Conservation (phyloP, 208 protist genomes). For the Trypanosoma grayi region DNA sequence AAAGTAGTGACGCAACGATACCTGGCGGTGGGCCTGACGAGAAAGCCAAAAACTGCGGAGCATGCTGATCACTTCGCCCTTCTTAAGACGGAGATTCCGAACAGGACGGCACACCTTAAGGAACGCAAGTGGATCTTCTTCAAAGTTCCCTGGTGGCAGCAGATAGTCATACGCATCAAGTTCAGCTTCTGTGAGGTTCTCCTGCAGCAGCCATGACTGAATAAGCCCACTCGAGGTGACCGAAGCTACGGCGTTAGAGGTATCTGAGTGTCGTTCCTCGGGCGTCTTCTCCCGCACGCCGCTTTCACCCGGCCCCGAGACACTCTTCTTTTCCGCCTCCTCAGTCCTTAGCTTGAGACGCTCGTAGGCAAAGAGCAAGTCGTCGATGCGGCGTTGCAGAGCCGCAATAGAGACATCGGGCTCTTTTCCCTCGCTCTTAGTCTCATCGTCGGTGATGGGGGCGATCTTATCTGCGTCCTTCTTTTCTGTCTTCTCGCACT, state of each 20-base stretch:
- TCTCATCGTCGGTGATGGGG: not conserved
- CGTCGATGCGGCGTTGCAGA: slow-evolving; percentile 23
- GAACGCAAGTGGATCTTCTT: slow-evolving; percentile 59
- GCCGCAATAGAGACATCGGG: slow-evolving; percentile 1
- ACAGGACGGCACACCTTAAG: slow-evolving; percentile 49
- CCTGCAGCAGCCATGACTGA: slow-evolving; percentile 62
- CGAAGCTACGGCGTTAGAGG: not conserved
- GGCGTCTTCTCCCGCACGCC: not conserved
- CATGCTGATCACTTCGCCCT: slow-evolving; percentile 34
- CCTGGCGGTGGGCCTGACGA: slow-evolving; percentile 28
- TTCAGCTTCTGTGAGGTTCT: slow-evolving; percentile 60
- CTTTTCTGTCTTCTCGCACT: not conserved
- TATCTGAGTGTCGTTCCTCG: not conserved
- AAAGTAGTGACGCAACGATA: slow-evolving; percentile 45
- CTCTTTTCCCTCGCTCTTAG: not conserved
- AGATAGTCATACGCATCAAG: slow-evolving; percentile 51
- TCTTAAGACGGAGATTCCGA: slow-evolving; percentile 58
- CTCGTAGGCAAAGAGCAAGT: slow-evolving; percentile 18
- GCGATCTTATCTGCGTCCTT: not conserved
- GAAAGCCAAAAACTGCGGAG: slow-evolving; percentile 58
- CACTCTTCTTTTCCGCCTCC: not conserved
- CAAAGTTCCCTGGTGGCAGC: slow-evolving; percentile 51
- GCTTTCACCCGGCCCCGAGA: not conserved
- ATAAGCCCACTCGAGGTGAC: slow-evolving; percentile 31
- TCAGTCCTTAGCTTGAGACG: slow-evolving; percentile 6